Evolutionary conservation across 192 early-diverging fungal species (phyloP).

Genomic region (Umbelopsis isabellina): DNA sequence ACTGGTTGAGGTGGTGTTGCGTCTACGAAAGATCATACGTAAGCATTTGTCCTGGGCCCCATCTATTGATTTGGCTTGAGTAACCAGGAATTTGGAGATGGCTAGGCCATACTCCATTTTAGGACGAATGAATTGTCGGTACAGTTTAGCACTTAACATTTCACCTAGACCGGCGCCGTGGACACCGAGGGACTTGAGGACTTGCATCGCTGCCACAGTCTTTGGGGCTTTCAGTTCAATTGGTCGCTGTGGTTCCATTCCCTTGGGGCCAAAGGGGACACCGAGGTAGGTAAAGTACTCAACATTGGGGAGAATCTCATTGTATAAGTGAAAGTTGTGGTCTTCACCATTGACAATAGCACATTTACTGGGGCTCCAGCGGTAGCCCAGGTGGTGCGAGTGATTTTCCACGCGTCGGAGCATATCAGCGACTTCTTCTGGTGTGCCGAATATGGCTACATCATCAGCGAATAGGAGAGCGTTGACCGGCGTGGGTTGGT

Average conservation of each 20-base stretch:
- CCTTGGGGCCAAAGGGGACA: conserved; percentile 5
- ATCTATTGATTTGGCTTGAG: background rate
- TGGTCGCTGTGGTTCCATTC: background rate
- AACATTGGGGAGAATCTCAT: background rate
- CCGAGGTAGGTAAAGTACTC: conserved; percentile 25
- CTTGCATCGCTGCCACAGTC: background rate
- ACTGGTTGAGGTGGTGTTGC: background rate
- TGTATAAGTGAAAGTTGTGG: background rate
- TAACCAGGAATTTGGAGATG: background rate
- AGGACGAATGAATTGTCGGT: background rate
- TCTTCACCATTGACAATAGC: background rate
- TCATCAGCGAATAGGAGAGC: too few species aligned
- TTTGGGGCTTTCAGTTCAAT: background rate
- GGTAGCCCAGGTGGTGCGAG: conserved; percentile 4
- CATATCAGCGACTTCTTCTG: background rate
- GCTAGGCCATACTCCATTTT: conserved; percentile 9
- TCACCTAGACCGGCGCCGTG: background rate
- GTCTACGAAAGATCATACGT: background rate
- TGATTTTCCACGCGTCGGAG: background rate
- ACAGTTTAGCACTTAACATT: background rate
- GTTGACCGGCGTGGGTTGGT: too few species aligned
- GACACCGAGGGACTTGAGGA: background rate
- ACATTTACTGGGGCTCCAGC: conserved; percentile 29
- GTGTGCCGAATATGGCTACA: conserved; percentile 12
- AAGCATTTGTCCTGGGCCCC: conserved; percentile 8